Evolutionary conservation across 2,329 filamentous ascomycete genomes (phyloP).

Genomic region (Venturia oleaginea): DNA sequence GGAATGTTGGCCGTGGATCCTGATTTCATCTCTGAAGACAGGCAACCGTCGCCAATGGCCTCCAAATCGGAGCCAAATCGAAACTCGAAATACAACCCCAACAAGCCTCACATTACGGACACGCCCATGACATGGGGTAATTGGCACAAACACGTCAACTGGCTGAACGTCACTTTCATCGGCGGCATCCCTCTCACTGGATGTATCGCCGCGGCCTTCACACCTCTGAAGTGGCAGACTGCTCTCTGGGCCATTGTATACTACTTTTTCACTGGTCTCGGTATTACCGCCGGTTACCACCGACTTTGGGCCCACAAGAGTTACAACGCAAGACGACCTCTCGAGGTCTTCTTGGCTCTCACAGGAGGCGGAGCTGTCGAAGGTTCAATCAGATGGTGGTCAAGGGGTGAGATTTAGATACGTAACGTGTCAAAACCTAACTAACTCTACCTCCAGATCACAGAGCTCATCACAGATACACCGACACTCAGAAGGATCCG

Average conservation of each 20-base stretch:
- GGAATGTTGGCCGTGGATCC: constrained; percentile 41
- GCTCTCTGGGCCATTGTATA: constrained; percentile 66
- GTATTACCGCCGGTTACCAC: constrained; percentile 33
- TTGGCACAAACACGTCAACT: constrained; percentile 91
- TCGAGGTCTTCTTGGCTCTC: constrained; percentile 40
- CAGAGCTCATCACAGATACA: constrained; percentile 44
- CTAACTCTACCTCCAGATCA: constrained; percentile 25
- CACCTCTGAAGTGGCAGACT: constrained; percentile 65
- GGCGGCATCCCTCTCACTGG: constrained; percentile 68
- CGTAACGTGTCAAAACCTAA: no score
- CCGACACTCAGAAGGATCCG: constrained; percentile 45
- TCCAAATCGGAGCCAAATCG: constrained; percentile 44
- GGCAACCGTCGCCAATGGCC: constrained; percentile 37
- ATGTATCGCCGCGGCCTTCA: constrained; percentile 68
- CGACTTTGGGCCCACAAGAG: constrained; percentile 37
- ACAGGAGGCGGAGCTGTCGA: constrained; percentile 41
- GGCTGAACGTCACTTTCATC: constrained; percentile 80
- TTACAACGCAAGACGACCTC: constrained; percentile 35
- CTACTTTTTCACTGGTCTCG: constrained; percentile 77
- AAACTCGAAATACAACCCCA: constrained; percentile 45
- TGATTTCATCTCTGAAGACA: constrained; percentile 31
- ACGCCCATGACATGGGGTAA: constrained; percentile 70
- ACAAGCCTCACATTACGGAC: constrained; percentile 78
- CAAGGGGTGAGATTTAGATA: constrained; percentile 20
- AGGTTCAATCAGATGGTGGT: constrained; percentile 44